Base-by-base conservation (phyloP, 2,329 filamentous ascomycete genomes). In the Tolypocladium cylindrosporum region DNA sequence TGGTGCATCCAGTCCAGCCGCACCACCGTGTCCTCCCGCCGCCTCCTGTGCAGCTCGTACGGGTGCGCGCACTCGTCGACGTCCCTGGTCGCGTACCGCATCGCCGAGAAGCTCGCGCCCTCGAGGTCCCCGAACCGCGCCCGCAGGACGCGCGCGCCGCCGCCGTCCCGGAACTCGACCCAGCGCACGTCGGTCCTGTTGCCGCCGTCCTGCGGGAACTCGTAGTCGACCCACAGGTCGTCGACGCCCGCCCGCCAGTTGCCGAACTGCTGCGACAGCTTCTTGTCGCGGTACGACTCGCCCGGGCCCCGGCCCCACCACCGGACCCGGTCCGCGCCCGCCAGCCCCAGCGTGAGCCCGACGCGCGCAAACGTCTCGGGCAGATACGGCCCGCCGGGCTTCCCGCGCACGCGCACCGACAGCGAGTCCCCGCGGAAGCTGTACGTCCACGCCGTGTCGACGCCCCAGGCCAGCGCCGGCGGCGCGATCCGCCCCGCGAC, bases 281-380 rank as follows among this genome's bases (percentile, higher is more conserved):
- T 87, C 73, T 80, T 86, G 71, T 90, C 87, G 19, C 74, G 72
- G 72, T 89, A 90, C 13, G 77, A 81, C 68, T 89, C 85, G 2
- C 83, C 83, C 0, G 84, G 84, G 0, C 87, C 87, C 4, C 83
- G 80, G 6, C 87, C 86, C 64, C 84, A 88, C 86, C 86, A 90
- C n/a, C 72, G 69, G 0, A 75, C 78, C 5, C 66, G 63, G 5
- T 71, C 66, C 31, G 77, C 69, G 21, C 62, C 72, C 54, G 54
- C 70, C 62, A 73, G 74, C 14, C 70, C 78, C 62, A 72, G 77
- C n/a, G 68, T 81, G 61, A 89, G 69, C 0, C 87, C 87, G 59
- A 89, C 79, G 19, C 86, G 78, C 0, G 86, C 84, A 45, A 89
- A 77, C 1, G 81, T 86, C 4, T 74, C 70, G 0, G 84, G 84